Evolutionary conservation across 202 grass and related monocot species (phyloP).

Genomic region (Carex arenaria): DNA sequence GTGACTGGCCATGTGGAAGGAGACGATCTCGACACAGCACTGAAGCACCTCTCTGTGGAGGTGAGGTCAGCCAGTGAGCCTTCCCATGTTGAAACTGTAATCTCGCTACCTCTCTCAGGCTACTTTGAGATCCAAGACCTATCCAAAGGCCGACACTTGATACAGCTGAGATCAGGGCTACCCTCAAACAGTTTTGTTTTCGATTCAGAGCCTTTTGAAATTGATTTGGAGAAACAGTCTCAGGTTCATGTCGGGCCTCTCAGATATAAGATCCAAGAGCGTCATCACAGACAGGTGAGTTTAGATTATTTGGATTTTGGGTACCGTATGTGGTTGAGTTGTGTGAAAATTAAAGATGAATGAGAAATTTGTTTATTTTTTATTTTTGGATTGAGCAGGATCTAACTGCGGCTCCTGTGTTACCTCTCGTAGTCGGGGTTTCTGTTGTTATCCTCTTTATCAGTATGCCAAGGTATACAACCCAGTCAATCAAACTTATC

Average conservation of each 20-base stretch:
- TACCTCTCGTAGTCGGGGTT: conserved; percentile 75
- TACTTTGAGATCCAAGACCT: conserved; percentile 82
- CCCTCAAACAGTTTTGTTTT: conserved; percentile 66
- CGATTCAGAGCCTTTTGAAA: conserved; percentile 68
- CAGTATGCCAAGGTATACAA: conserved; percentile 80
- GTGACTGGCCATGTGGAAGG: conserved; percentile 83
- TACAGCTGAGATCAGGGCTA: conserved; percentile 73
- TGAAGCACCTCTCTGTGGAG: conserved; percentile 69
- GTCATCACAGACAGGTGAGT: conserved; percentile 76
- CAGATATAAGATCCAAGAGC: conserved; percentile 72
- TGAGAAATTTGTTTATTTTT: not conserved
- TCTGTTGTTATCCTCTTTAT: conserved; percentile 66
- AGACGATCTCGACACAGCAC: conserved; percentile 31
- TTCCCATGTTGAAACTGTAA: conserved; percentile 64
- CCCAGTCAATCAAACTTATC: conserved; percentile 24
- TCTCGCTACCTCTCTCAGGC: conserved; percentile 74
- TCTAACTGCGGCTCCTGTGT: conserved; percentile 63
- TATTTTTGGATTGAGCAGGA: conserved; percentile 55
- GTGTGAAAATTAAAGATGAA: not conserved
- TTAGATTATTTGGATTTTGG: not conserved
- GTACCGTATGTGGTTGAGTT: not conserved
- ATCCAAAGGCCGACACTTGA: conserved; percentile 63
- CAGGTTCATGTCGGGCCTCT: conserved; percentile 82
- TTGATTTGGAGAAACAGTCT: conserved; percentile 82
- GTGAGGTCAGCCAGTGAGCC: conserved; percentile 63